Conservation (phyloP, 495 filamentous ascomycete genomes). For the Xylaria cubensis region DNA sequence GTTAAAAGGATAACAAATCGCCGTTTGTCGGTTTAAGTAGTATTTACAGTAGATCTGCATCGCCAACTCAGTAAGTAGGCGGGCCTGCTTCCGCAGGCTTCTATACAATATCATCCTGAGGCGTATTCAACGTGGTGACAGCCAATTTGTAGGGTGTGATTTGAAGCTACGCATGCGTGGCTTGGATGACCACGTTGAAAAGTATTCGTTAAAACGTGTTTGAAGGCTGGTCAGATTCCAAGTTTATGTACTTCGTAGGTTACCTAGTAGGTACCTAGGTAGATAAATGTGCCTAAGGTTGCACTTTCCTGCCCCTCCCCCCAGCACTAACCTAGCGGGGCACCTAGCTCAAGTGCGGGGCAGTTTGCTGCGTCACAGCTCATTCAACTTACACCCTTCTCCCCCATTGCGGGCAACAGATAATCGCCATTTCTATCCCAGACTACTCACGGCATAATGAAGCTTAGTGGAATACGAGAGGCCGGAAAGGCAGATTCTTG, state of each 20-base stretch:
- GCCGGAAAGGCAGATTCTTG: slow-evolving; percentile 72
- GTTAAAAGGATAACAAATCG: neutral
- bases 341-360: slow-evolving; percentile 13
- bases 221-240: too few species aligned
- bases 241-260: too few species aligned
- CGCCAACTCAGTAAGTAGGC: too few species aligned
- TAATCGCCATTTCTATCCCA: neutral
- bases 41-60: neutral
- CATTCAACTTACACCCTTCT: neutral
- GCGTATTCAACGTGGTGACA: too few species aligned
- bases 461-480: slow-evolving; percentile 56
- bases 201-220: neutral
- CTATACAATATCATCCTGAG: too few species aligned
- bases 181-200: too few species aligned
- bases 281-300: too few species aligned
- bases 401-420: neutral
- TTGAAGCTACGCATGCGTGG: too few species aligned
- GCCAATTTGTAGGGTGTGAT: too few species aligned
- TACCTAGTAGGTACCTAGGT: too few species aligned
- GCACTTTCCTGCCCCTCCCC: neutral
- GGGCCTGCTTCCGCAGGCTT: too few species aligned
- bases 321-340: neutral
- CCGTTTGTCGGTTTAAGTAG: neutral
- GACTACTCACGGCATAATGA: slow-evolving; percentile 26
- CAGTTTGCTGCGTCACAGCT: slow-evolving; percentile 7